Evolutionary conservation across 108 stramenopile genomes (phyloP).

Genomic region (Heterococcus sp.): DNA sequence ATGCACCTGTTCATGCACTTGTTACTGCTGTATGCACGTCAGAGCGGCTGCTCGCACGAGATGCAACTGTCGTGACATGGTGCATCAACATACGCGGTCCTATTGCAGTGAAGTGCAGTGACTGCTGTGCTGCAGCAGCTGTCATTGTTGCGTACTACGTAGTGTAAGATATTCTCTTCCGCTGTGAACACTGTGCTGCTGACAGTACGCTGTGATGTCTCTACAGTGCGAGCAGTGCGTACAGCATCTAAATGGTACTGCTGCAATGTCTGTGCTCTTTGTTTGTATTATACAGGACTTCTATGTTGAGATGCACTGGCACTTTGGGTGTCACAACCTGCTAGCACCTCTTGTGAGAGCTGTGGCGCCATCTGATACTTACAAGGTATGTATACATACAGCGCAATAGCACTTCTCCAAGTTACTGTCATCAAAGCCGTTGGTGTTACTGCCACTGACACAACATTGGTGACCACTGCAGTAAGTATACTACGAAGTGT

Average conservation of each 20-base stretch:
- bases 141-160: background rate
- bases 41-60: background rate
- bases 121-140: background rate
- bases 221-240: background rate
- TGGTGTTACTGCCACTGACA: too few species aligned
- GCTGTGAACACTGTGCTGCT: background rate
- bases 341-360: conserved; percentile 41
- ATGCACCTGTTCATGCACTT: too few species aligned
- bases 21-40: too few species aligned
- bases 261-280: background rate
- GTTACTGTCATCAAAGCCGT: too few species aligned
- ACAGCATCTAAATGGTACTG: background rate
- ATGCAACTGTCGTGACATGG: background rate
- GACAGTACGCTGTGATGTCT: background rate
- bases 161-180: background rate
- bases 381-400: conserved; percentile 4
- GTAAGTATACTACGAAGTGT: too few species aligned
- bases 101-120: background rate
- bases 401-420: too few species aligned
- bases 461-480: too few species aligned
- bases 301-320: conserved; percentile 49
- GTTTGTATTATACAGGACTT: conserved; percentile 15
- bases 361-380: conserved; percentile 35
- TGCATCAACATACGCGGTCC: too few species aligned
- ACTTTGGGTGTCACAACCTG: conserved; percentile 33